Percentiles rank a stretch among this genome's conserved stretches.
These are phyloP conservation scores for Carallia pectinifolia DNA, from an alignment of 345 rosid species.

Conservation along the genomic window DNA sequence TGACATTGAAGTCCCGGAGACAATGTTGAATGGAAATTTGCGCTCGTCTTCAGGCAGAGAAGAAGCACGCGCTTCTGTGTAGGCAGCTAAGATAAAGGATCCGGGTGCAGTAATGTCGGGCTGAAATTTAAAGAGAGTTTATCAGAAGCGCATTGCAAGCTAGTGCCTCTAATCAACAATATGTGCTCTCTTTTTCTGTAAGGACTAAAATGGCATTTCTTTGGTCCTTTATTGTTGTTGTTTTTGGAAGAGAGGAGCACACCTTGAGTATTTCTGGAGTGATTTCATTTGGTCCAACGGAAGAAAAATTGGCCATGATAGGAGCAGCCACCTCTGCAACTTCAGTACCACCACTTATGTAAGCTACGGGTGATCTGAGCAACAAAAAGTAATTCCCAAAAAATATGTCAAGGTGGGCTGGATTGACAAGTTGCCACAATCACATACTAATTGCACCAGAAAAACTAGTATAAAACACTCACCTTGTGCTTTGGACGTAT, in stretches of 20 bases:
- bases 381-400: not conserved
- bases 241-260: not conserved
- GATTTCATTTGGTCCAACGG: slow-evolving; percentile 19
- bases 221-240: not conserved
- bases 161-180: too few relatives aligned
- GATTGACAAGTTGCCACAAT: too few relatives aligned
- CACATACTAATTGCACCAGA: not conserved
- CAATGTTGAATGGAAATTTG: slow-evolving; percentile 55
- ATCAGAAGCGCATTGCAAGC: too few relatives aligned
- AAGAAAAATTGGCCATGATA: slow-evolving; percentile 23
- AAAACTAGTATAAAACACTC: not conserved
- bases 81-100: slow-evolving; percentile 71
- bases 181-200: too few relatives aligned
- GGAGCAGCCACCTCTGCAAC: slow-evolving; percentile 20
- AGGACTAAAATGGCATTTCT: not conserved
- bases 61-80: slow-evolving; percentile 55
- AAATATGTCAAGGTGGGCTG: not conserved
- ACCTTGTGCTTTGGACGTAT: slow-evolving; percentile 13
- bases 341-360: slow-evolving; percentile 18
- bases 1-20: slow-evolving; percentile 80
- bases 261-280: slow-evolving; percentile 27
- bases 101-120: slow-evolving; percentile 93
- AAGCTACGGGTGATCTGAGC: slow-evolving; percentile 19
- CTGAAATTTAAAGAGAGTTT: slow-evolving; percentile 11
- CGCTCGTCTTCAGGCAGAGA: slow-evolving; percentile 44